Evolutionary conservation across 768 basidiomycete genomes (phyloP), one percentile per base, ranked within the genome.

Genomic region (Termitomyces heimii): DNA sequence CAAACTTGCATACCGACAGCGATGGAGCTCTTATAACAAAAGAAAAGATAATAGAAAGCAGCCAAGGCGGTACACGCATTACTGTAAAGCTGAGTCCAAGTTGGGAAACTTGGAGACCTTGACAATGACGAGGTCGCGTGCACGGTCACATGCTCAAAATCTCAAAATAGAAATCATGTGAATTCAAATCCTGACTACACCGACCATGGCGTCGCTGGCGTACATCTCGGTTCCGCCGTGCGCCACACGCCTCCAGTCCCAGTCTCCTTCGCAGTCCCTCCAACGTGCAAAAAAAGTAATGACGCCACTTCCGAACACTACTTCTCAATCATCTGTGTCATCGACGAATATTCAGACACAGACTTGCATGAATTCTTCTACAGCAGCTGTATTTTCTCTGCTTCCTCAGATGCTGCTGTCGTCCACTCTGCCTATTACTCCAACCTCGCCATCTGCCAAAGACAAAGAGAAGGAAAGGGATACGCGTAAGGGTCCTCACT

Each of bases 161-260:
- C 28, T 9, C 10, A n/a, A 29, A 39, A 18, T 28, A 12, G 2
- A 52, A 37, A 51, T 32, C 53, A 54, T 34, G 42, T 32, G 53
- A 43, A 44, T 18, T 16, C 12, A 5, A 7, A n/a, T 20, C 3
- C 7, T 20, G 18, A 20, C 29, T 18, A 13, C 7, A 5, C 13
- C 31, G 22, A 60, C 45, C 32, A 76, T 82, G 80, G 75, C 79
- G 12, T 75, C 76, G 9, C 67, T 84, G 43, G 79, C 80, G 57
- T 83, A 82, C 62, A 68, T 80, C 56, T 71, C 75, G 7, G 62
- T 79, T 5, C 78, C 80, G 1, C 60, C 69, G 9, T 71, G 70
- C 6, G 78, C 78, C 10, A 75, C 73, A 18, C 75, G 74, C 20
- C 73, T 81, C n/a, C 43, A 61, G 18, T 53, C 59, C n/a, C 43